phyloP scores from a whole-genome alignment of 2,329 filamentous ascomycete species.

The Dothiorella sarmentorum region DNA sequence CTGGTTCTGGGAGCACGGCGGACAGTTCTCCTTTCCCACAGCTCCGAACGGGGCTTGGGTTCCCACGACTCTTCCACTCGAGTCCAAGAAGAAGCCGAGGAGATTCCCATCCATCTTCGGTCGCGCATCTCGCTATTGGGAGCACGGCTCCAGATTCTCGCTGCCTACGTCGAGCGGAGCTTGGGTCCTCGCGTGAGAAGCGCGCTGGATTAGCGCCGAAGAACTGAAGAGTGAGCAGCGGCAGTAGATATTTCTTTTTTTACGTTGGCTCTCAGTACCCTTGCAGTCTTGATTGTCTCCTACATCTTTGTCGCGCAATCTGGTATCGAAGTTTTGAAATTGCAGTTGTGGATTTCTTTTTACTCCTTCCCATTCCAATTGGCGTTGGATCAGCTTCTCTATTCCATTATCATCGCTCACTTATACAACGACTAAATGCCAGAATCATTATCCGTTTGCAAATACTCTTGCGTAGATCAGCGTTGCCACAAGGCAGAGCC shows the following conservation, averaged over 20 bases:
- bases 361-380: too few relatives aligned
- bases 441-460: neutral
- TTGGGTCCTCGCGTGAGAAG: neutral
- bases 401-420: too few relatives aligned
- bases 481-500: neutral
- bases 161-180: neutral
- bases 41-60: neutral
- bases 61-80: neutral
- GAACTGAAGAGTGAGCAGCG: too few relatives aligned
- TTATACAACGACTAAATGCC: too few relatives aligned
- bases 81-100: neutral
- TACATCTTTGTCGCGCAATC: too few relatives aligned
- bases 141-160: neutral
- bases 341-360: too few relatives aligned
- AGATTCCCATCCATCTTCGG: neutral
- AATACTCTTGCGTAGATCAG: neutral
- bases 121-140: neutral
- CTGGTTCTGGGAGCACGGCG: slow-evolving; percentile 3
- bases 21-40: neutral
- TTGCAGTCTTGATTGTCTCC: too few relatives aligned
- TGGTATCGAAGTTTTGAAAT: too few relatives aligned
- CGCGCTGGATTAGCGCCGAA: too few relatives aligned
- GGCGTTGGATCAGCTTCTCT: too few relatives aligned
- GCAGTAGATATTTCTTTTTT: too few relatives aligned
- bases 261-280: too few relatives aligned